phyloP scores from a whole-genome alignment of 192 early-diverging fungal genomes.

The Coemansia sp. region DNA sequence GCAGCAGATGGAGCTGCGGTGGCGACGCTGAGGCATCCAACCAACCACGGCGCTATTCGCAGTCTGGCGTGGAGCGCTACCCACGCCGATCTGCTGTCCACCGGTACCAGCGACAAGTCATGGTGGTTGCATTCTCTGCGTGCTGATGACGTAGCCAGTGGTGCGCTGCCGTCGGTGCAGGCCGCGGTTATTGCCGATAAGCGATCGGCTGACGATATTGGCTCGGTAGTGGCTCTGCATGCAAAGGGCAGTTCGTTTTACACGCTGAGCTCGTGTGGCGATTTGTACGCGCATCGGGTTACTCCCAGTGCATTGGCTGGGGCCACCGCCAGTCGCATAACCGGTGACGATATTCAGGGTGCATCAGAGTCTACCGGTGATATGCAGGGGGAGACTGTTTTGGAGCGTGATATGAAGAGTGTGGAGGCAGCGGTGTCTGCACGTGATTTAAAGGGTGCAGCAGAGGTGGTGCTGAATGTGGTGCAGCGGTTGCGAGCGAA shows the following conservation, averaged over 20 bases:
- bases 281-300: constrained; percentile 46
- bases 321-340: constrained; percentile 14
- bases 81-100: constrained; percentile 63
- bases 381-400: too few relatives aligned
- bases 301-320: constrained; percentile 11
- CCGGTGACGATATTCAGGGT: not conserved
- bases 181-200: constrained; percentile 22
- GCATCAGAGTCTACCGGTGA: constrained; percentile 16
- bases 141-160: not conserved
- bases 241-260: constrained; percentile 38
- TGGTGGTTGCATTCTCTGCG: constrained; percentile 60
- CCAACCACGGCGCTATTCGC: constrained; percentile 24
- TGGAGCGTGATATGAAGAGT: not conserved
- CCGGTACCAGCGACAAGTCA: constrained; percentile 58
- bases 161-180: constrained; percentile 1
- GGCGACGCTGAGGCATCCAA: constrained; percentile 26
- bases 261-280: constrained; percentile 49
- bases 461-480: constrained; percentile 22
- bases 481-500: constrained; percentile 2
- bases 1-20: too few relatives aligned
- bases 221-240: constrained; percentile 30
- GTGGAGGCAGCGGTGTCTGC: constrained; percentile 18
- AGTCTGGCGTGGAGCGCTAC: constrained; percentile 68
- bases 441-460: constrained; percentile 32
- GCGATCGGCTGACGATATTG: constrained; percentile 47